A percentile compares a stretch with the other conserved stretches of the same genome.
Evolutionary conservation across 2,329 filamentous ascomycete species (phyloP).

Genomic region (Neonectria neomacrospora): DNA sequence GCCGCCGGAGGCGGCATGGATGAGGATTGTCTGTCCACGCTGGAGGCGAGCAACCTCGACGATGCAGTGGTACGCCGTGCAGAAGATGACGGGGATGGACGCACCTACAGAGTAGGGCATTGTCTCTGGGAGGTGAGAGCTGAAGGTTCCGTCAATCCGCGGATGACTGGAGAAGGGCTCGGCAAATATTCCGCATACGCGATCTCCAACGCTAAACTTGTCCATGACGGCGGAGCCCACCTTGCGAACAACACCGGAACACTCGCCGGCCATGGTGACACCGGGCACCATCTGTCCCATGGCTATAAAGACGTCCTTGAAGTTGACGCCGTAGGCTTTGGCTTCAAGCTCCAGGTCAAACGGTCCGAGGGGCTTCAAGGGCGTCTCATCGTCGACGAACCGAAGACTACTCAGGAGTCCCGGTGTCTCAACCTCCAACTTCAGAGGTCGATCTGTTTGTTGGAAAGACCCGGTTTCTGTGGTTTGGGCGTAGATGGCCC

Average conservation of each 20-base stretch:
- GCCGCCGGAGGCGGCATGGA: conserved; percentile 48
- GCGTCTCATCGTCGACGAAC: conserved; percentile 24
- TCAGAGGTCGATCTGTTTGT: conserved; percentile 23
- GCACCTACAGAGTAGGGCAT: conserved; percentile 46
- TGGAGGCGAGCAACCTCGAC: conserved; percentile 35
- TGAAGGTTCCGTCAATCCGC: conserved; percentile 25
- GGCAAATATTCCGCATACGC: conserved; percentile 36
- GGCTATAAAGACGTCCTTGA: conserved; percentile 51
- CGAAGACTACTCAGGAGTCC: conserved; percentile 29
- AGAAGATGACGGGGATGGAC: conserved; percentile 46
- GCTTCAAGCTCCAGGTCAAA: conserved; percentile 17
- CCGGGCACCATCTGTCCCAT: conserved; percentile 47
- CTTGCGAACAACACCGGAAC: conserved; percentile 46
- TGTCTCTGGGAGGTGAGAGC: conserved; percentile 29
- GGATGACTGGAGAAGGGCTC: conserved; percentile 32
- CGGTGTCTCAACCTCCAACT: conserved; percentile 27
- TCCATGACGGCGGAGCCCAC: conserved; percentile 46
- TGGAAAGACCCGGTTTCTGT: conserved; percentile 19
- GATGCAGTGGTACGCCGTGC: conserved; percentile 48
- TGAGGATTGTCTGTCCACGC: conserved; percentile 44
- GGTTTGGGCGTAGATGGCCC: conserved; percentile 9
- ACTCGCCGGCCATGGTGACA: conserved; percentile 48
- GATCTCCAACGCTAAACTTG: conserved; percentile 43
- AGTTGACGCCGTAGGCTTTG: conserved; percentile 44
- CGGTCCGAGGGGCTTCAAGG: conserved; percentile 14